Base-by-base conservation (phyloP, 495 filamentous ascomycete genomes). In the Hapsidospora chrysogenum region DNA sequence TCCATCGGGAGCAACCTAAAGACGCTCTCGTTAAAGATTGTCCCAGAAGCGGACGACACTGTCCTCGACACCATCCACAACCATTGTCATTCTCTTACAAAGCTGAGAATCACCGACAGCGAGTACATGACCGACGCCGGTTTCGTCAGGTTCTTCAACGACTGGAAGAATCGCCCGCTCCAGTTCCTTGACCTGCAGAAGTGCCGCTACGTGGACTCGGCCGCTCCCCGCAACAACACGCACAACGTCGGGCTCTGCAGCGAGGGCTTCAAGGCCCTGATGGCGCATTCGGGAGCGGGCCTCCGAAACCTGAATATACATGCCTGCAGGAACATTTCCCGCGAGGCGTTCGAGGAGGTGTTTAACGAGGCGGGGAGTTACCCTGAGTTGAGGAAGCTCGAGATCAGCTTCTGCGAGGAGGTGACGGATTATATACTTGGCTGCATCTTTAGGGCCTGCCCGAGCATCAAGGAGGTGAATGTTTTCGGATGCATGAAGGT, bases 401-500 rank as follows among this genome's bases (percentile, higher is more conserved):
- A 95, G 46, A 60, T 93, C 32, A 77, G 74, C 40, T 92, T 93
- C 52, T 76, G 77, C 42, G 72, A 73, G 9, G 58, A 59, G 15
- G 73, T 87, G 4, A 78, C 86, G 40, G 82, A 85, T 42, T 70
- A 70, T 16, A 61, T 92, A 13, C 66, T 84, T 0, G 72, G 72
- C 2, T 67, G 62, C 13, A 83, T 92, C 33, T 83, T 92, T 53
- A 59, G 63, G 29, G 64, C 66, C 47, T 93, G 83, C 43, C 84
- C 83, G 3, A 63, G 63, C 3, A 42, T 95, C 22, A 70, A 72
- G 49, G 73, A 72, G 47, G 44, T 92, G 31, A 74, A 79, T 27
- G 80, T 83, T 4, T 94, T 92, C 56, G 82, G 79, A 16, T 87
- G 82, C 55, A 85, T 85, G 60, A 75, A 78, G 45, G 70, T 92